Base-by-base conservation (phyloP, 306 rosid species). In the Glycine latifolia region DNA sequence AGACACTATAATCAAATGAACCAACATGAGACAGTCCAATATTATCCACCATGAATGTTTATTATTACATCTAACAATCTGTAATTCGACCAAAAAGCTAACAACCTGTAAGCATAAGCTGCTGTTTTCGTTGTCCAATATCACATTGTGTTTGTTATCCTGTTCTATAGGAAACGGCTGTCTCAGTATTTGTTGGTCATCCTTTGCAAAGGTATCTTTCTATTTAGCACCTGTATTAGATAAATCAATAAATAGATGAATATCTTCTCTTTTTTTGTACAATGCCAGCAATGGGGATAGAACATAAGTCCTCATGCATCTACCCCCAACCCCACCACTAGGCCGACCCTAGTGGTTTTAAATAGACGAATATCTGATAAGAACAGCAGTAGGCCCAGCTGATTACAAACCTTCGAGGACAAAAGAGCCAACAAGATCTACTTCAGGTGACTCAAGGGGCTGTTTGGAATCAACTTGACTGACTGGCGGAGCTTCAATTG, bases 221-320 rank as follows among this genome's bases (percentile, higher is more conserved):
- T 93, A 90, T 87, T 91, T 87, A 86, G 93, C 87, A 90, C 97
- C 98, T 91, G 99, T 89, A 89, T 81, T 87, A 85, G 90, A 93
- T 67, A 85, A 83, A 88, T 85, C 65, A 90, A 86, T 87, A 87
- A 90, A 90, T 85, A 86, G 86, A 26, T 26, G 31, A 26, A 26
- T 26, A 26, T 26, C 31, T 26, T 26, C 26, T 26, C 1, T 26
- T 26, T 26, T 26, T 26, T 26, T 26, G 31, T 26, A 26, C 31
- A 26, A 26, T 26, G 31, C 31, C 31, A 26, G 31, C 31, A 26
- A 26, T 26, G 31, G 31, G 31, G 31, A 26, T 26, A 1, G 31
- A 26, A 26, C 31, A 26, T 26, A 26, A 26, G 31, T 26, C 31
- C 31, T 26, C 31, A 26, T 26, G 31, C 31, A 26, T 26, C 31